Conservation (phyloP, 78 protist genomes). For the Emiliania huxleyi region DNA sequence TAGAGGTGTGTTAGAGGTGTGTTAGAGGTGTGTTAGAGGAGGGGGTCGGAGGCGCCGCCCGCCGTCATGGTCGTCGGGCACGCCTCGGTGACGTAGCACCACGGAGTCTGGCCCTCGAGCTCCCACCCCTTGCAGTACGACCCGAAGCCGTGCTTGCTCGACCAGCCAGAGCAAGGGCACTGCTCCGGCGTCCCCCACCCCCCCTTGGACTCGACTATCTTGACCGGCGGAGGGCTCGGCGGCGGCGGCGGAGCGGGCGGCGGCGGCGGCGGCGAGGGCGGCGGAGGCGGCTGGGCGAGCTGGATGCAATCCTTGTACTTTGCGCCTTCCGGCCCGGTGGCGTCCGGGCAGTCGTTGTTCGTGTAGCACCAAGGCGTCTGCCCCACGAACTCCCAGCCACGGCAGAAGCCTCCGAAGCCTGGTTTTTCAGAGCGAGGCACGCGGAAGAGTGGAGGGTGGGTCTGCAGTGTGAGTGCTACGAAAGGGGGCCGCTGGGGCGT, state of each 20-base stretch:
- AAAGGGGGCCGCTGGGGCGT: no score
- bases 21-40: background rate
- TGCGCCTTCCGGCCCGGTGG: background rate
- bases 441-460: no score
- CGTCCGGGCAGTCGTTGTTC: background rate
- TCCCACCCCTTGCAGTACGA: background rate
- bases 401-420: background rate
- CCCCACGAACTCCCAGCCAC: background rate
- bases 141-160: background rate
- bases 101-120: background rate
- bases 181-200: background rate
- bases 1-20: no score
- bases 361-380: background rate
- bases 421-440: no score
- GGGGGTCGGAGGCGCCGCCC: background rate
- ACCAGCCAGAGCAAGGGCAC: background rate
- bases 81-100: background rate
- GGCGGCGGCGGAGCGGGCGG: background rate
- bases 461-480: no score
- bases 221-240: background rate
- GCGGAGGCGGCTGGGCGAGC: no score
- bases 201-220: background rate
- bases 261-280: no score
- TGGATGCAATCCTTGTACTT: background rate
- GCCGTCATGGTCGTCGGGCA: background rate